These are phyloP conservation scores for Trichoderma sp. DNA, from an alignment of 2,329 filamentous ascomycete genomes.

Conservation along the genomic window DNA sequence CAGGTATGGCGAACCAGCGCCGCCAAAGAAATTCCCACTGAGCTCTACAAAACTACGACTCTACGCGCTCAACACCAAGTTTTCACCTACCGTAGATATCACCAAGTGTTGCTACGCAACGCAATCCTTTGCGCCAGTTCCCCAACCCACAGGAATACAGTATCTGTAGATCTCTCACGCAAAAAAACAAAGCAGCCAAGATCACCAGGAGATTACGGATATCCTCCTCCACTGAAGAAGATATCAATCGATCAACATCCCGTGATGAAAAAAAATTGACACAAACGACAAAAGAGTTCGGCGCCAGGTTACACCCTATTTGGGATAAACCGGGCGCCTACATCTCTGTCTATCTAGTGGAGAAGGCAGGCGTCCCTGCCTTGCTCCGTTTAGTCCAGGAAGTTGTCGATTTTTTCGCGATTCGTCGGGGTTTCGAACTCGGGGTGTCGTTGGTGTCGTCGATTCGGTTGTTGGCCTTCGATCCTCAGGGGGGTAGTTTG, in stretches of 20 bases:
- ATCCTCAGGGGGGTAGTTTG: slow-evolving; percentile 26
- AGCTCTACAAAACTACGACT: neutral
- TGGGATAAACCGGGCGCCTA: slow-evolving; percentile 24
- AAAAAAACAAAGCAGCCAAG: neutral
- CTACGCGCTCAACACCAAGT: neutral
- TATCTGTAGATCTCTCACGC: neutral
- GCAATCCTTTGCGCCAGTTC: neutral
- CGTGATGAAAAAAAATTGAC: neutral
- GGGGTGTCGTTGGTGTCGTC: slow-evolving; percentile 12
- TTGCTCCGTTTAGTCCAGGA: neutral
- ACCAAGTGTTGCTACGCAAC: neutral
- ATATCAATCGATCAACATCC: neutral
- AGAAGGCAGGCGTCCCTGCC: neutral
- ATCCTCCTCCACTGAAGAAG: neutral
- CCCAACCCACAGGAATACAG: neutral
- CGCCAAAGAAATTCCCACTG: neutral
- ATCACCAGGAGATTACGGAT: neutral
- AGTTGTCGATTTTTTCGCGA: neutral
- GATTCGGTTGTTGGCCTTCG: neutral
- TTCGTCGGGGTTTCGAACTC: slow-evolving; percentile 1
- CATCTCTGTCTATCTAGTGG: slow-evolving; percentile 26
- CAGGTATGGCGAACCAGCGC: neutral
- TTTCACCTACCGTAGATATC: neutral
- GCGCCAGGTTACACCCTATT: slow-evolving; percentile 19
- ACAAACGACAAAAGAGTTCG: slow-evolving; percentile 31